Base-by-base conservation (phyloP, 176 grass and related monocot genomes). In the Carex cristatella region DNA sequence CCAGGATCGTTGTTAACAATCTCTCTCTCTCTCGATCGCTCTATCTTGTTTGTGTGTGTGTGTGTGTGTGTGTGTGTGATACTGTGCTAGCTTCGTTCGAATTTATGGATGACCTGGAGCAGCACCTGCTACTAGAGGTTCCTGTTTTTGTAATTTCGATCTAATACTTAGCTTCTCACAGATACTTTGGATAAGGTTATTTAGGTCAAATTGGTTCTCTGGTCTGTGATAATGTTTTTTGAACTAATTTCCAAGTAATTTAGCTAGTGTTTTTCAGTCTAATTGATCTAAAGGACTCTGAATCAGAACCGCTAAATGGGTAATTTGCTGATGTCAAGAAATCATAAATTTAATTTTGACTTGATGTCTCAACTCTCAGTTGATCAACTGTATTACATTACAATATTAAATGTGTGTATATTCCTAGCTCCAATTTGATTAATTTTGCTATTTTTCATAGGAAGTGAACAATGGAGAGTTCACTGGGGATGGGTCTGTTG, bases 401-500 rank as follows among this genome's bases (percentile, higher is more conserved):
- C 69, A 11, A 7, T 10, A 35, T 79, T 33, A 58, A 79, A 35
- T 79, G 27, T 56, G 28, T 23, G 23, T 57, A 5, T 58, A 57
- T 67, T 2, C 2, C 1, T 83, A 35, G 0, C 42, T 81, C 32
- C 1, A 56, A 19, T 51, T 51, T 18, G 18, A 61, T 23, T 59
- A 13, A 38, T 38, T 71, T 68, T 76, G 9, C 10, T 67, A 31
- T 73, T 15, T 33, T 61, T 87, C 57, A 27, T 78, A 97, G 94
- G 87, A 87, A 84, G 61, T 75, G 4, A 91, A 62, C 87, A 85
- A 87, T 66, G 77, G 82, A 82, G 69, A 86, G 8, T 97, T 79
- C 71, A 92, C 94, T 65, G 94, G 94, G 85, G 94, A 97, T 90
- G 84, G 94, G 79, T 97, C 94, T 32, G 91, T 97, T 12, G 89